phyloP scores from a whole-genome alignment of 192 early-diverging fungal species.

The Entomortierella parvispora region DNA sequence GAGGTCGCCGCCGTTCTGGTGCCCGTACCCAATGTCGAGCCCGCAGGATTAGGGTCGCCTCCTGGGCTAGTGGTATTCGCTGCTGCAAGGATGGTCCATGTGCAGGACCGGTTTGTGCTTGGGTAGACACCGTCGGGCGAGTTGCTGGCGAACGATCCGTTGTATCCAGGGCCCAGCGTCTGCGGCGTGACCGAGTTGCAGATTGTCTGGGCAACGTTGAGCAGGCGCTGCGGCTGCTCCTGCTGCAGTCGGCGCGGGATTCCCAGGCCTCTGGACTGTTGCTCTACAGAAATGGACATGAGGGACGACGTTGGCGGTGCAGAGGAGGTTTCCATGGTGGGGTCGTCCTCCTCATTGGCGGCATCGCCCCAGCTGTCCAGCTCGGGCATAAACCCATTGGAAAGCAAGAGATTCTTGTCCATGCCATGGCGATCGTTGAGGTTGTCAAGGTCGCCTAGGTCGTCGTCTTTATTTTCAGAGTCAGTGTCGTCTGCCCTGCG shows the following conservation, averaged over 20 bases:
- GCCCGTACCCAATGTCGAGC: neutral
- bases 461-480: too few relatives aligned
- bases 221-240: neutral
- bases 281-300: too few relatives aligned
- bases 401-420: too few relatives aligned
- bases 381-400: too few relatives aligned
- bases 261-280: neutral
- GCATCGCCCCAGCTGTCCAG: too few relatives aligned
- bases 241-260: too few relatives aligned
- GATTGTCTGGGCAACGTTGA: neutral
- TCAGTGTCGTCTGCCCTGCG: too few relatives aligned
- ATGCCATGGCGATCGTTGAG: too few relatives aligned
- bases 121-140: slow-evolving; percentile 24
- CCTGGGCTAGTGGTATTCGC: neutral
- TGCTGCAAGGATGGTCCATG: slow-evolving; percentile 29
- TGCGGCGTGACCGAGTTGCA: slow-evolving; percentile 17
- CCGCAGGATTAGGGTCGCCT: neutral
- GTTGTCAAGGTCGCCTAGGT: too few relatives aligned
- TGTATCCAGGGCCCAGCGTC: slow-evolving; percentile 2
- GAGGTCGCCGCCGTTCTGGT: neutral
- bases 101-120: slow-evolving; percentile 15
- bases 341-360: too few relatives aligned
- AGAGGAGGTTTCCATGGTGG: too few relatives aligned
- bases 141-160: slow-evolving; percentile 19
- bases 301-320: too few relatives aligned